These are phyloP conservation scores for Anisodus tanguticus DNA, from an alignment of 257 asterid genomes.

Conservation along the genomic window DNA sequence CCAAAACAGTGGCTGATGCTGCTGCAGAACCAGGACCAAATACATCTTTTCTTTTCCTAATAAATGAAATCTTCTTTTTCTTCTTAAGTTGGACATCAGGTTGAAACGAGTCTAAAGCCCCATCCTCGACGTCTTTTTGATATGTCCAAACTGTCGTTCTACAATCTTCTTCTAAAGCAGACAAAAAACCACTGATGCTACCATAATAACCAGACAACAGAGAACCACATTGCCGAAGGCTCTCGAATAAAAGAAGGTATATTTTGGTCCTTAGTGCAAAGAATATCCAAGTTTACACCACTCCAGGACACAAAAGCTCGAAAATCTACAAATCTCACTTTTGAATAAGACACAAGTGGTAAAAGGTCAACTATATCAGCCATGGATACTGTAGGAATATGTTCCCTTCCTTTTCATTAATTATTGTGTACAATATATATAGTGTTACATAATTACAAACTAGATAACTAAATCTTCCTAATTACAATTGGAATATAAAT, in stretches of 20 bases:
- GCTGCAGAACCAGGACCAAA: slow-evolving; percentile 74
- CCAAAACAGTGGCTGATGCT: slow-evolving; percentile 62
- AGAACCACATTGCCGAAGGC: slow-evolving; percentile 72
- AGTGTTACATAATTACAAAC: too few relatives aligned
- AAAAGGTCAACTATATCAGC: slow-evolving; percentile 76
- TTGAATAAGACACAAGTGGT: slow-evolving; percentile 53
- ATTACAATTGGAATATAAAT: too few relatives aligned
- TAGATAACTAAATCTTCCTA: too few relatives aligned
- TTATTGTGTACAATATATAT: too few relatives aligned
- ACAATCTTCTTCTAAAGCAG: slow-evolving; percentile 77
- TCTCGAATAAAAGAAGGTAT: slow-evolving; percentile 41
- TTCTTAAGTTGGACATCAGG: slow-evolving; percentile 79
- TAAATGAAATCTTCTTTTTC: slow-evolving; percentile 66
- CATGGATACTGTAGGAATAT: slow-evolving; percentile 48
- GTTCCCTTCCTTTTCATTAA: too few relatives aligned
- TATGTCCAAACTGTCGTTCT: slow-evolving; percentile 87
- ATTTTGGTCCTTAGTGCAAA: slow-evolving; percentile 47
- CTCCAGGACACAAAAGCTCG: slow-evolving; percentile 79
- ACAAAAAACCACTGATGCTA: slow-evolving; percentile 54
- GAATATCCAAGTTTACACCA: slow-evolving; percentile 53
- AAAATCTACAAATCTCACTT: slow-evolving; percentile 71
- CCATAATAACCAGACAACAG: slow-evolving; percentile 66
- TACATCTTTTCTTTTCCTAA: slow-evolving; percentile 77
- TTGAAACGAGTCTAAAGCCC: slow-evolving; percentile 76
- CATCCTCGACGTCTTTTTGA: slow-evolving; percentile 58